Conservation (phyloP, 495 filamentous ascomycete genomes). For the Penicillium canariense region DNA sequence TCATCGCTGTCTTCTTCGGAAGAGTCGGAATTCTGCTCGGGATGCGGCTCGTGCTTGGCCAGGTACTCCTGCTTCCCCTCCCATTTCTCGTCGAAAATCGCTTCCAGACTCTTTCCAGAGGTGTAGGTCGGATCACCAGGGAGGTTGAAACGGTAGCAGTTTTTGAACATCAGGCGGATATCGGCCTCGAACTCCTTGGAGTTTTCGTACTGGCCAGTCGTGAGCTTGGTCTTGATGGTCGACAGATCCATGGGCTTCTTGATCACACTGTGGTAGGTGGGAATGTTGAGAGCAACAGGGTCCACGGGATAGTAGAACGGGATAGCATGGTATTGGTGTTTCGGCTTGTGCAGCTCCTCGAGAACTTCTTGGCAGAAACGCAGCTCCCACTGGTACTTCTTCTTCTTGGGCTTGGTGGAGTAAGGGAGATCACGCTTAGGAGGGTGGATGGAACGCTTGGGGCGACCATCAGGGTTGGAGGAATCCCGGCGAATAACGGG, state of each 20-base stretch:
- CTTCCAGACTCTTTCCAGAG: slow-evolving; percentile 67
- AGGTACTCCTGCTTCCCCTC: slow-evolving; percentile 72
- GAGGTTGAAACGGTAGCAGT: slow-evolving; percentile 91
- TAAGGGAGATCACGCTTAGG: slow-evolving; percentile 88
- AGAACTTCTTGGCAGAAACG: slow-evolving; percentile 85
- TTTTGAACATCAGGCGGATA: slow-evolving; percentile 77
- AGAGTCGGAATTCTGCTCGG: slow-evolving; percentile 51
- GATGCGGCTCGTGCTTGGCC: slow-evolving; percentile 65
- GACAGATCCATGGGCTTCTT: slow-evolving; percentile 94
- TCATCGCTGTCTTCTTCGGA: slow-evolving; percentile 66
- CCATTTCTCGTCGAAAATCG: slow-evolving; percentile 72
- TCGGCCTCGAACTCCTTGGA: slow-evolving; percentile 84
- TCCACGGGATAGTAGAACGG: slow-evolving; percentile 84
- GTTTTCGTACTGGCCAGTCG: slow-evolving; percentile 75
- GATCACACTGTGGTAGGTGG: slow-evolving; percentile 86
- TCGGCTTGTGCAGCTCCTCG: slow-evolving; percentile 72
- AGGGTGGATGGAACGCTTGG: slow-evolving; percentile 91
- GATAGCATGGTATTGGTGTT: slow-evolving; percentile 59
- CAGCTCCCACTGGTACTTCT: slow-evolving; percentile 85
- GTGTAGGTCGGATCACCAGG: slow-evolving; percentile 66
- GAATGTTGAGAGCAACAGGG: slow-evolving; percentile 91
- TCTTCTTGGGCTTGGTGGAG: slow-evolving; percentile 79
- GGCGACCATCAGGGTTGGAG: slow-evolving; percentile 69
- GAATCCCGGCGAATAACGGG: slow-evolving; percentile 91
- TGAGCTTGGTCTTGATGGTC: slow-evolving; percentile 73